phyloP scores from a whole-genome alignment of 306 rosid genomes.

The Neltuma alba region DNA sequence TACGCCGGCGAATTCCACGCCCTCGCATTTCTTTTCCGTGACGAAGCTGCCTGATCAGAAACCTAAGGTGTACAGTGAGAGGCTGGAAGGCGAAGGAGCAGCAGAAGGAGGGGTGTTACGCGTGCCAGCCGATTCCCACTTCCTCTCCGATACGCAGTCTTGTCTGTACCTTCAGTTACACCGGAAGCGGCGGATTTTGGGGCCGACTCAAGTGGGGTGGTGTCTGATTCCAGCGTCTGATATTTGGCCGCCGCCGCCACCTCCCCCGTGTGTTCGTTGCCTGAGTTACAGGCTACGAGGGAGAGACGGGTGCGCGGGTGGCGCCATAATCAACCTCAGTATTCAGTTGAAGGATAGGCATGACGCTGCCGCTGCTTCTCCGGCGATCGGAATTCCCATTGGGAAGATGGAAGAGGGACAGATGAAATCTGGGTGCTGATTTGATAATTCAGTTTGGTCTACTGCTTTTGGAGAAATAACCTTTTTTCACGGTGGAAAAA shows the following conservation, averaged over 20 bases:
- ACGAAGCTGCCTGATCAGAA: slow-evolving; percentile 38
- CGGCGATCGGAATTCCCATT: slow-evolving; percentile 3
- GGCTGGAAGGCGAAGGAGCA: slow-evolving; percentile 37
- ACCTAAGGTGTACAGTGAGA: neutral
- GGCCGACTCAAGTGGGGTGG: slow-evolving; percentile 52
- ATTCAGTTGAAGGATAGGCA: slow-evolving; percentile 17
- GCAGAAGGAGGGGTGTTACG: slow-evolving; percentile 33
- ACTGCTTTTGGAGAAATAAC: neutral
- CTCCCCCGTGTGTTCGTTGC: slow-evolving; percentile 36
- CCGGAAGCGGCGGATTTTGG: slow-evolving; percentile 45
- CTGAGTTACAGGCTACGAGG: slow-evolving; percentile 68
- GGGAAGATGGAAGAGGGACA: neutral
- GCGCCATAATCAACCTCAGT: slow-evolving; percentile 50
- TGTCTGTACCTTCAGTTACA: slow-evolving; percentile 47
- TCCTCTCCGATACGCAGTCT: slow-evolving; percentile 48
- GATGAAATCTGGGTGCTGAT: neutral
- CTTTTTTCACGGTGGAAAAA: neutral
- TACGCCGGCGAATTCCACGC: neutral
- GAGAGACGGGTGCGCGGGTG: slow-evolving; percentile 53
- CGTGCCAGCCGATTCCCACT: slow-evolving; percentile 46
- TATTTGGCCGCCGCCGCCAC: slow-evolving; percentile 39
- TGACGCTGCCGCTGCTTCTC: neutral
- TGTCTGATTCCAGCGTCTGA: slow-evolving; percentile 57
- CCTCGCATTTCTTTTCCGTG: slow-evolving; percentile 46
- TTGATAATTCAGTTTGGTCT: neutral